Base-by-base conservation (phyloP, 352 stramenopile species). In the Globisporangium okanoganense region DNA sequence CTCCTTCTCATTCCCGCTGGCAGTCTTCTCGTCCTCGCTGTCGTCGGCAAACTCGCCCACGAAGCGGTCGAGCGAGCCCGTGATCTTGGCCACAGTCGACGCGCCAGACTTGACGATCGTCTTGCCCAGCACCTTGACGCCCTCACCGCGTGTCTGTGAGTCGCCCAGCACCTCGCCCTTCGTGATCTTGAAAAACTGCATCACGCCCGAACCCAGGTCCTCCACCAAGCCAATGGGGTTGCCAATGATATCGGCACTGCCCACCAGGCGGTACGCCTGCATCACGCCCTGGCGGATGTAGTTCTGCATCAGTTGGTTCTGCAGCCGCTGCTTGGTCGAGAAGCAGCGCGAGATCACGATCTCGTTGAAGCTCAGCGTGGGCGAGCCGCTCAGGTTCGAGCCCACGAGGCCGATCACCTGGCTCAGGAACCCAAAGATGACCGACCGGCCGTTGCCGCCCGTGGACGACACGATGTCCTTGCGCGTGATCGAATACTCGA, bases 161-260 rank as follows among this genome's bases (percentile, higher is more conserved):
- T 92, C 84, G 3, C 86, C 86, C n/a, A 78, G 72, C 12, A 95
- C 58, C 51, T 95, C 86, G 27, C 85, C 82, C 66, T 90, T 93
- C n/a, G 86, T 95, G 57, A 95, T 92, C 66, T 94, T 95, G 27
- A 95, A 51, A 58, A 95, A 95, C 45, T 93, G 83, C 4, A 94
- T 76, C 12, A 95, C 81, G 44, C 86, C 86, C n/a, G 82, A 93
- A 4, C 86, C 86, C 31, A 95, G 72, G 56, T 95, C 86, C 62
- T 93, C 86, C 1, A 95, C 86, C 25, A 95, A 65, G n/a, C 86
- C 86, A 18, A 95, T 91, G 4, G 86, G 86, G 57, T 95, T 90
- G 22, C 86, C 86, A 29, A 95, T 91, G 35, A 95, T 93, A 62
- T 95, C 86, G 22, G 80, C 85, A 65, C 84, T 94, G 22, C 82